Evolutionary conservation across 1,284 basidiomycete species (phyloP), one percentile per base, ranked within the genome.

Genomic region (Cryptococcus sp.): DNA sequence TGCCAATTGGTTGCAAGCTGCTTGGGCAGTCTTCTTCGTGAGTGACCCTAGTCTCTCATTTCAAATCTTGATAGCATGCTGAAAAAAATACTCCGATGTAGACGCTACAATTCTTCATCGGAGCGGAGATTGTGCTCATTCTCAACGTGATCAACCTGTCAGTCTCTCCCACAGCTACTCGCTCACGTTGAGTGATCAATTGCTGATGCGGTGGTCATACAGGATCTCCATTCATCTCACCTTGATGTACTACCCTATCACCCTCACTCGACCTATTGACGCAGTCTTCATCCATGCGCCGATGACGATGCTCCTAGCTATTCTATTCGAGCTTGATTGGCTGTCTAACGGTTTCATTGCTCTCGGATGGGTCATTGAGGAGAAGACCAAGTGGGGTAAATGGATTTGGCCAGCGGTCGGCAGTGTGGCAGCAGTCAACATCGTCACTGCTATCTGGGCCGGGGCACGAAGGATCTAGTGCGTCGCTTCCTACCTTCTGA

Each of bases 21-120:
- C 84, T 3, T 94, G 91, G 89, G 88, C 89, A 0, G 83, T 93
- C 43, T 81, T 87, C 62, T 93, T 88, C 84, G 88, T 91, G 65
- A 37, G 83, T 68, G 3, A 3, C 7, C 15, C n/a, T 6, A 1
- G 6, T 40, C 2, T 22, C 38, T 52, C 7, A 5, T 20, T 20
- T 25, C 3, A 10, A 26, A 38, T 25, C n/a, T 17, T 20, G 13
- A 48, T 15, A 22, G 17, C 19, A 46, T n/a, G 23, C 16, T 17
- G 25, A 50, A 50, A 46, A 49, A n/a, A n/a, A n/a, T n/a, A n/a
- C n/a, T n/a, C n/a, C 58, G 43, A 6, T 7, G 5, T 52, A 78
- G 76, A 76, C 72, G 5, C 65, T 80, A 17, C 71, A 77, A 58
- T 69, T 74, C 62, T 78, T 78, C 65, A 50, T 67, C 40, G 73